Evolutionary conservation across 371 early-diverging fungal species (phyloP), one percentile per base, ranked within the genome.

Genomic region (Mortierella sp.): DNA sequence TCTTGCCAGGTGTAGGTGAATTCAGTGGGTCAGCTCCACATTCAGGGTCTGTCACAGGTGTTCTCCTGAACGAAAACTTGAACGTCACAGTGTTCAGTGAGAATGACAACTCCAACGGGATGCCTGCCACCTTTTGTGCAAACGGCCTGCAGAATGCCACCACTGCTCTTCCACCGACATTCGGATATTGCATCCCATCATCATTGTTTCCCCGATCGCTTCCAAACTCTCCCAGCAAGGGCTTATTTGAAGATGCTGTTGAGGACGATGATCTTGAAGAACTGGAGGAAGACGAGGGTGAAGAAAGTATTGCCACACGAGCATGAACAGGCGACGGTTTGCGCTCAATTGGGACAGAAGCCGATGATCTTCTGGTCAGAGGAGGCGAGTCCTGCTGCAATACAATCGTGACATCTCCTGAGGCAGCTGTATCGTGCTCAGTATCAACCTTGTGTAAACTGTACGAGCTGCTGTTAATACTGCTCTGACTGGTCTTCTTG

Each of bases 101-200:
- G 61, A 76, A 76, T 7, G 76, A 76, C 4, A 76, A 49, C 27
- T 76, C 76, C 37, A 76, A 24, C 8, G 76, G 76, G 19, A 50
- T 54, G 17, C 76, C 76, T 11, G 70, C 76, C 11, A 76, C 68
- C 43, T 69, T 76, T 44, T 76, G 76, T 4, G 76, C 76, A 69
- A 56, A 76, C 2, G 76, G 76, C 9, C 76, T 60, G 48, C 76
- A 76, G 60, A 76, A 76, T 8, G 76, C 76, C 34, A 64, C 46
- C 28, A 76, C 28, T 14, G 76, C 76, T 11, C 76, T 55, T 43
- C 61, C 69, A 12, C 76, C 76, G 19, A 8, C 19, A 21, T 44
- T 44, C 19, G 19, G 9, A 34, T n/a, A n/a, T 39, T 17, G 39
- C 39, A 39, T 39, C 11, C 39, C 11, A 39, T 17, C 17, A 11